These are phyloP conservation scores for Metarhizium anisopliae DNA, from an alignment of 2,329 filamentous ascomycete species.

Conservation along the genomic window DNA sequence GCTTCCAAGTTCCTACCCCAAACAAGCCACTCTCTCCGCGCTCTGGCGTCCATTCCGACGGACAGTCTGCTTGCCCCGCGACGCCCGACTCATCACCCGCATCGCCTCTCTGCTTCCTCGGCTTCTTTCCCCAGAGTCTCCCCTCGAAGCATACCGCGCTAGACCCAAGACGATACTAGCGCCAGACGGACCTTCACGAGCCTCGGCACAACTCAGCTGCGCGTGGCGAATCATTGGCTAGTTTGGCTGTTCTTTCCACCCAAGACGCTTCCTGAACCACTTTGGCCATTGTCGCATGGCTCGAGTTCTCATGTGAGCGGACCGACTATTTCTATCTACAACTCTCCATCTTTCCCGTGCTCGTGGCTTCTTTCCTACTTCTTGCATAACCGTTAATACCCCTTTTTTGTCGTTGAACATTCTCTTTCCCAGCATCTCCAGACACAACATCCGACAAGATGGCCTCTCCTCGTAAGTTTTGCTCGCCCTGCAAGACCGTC, in stretches of 20 bases:
- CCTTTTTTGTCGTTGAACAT: not conserved
- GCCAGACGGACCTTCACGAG: not conserved
- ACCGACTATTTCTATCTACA: not conserved
- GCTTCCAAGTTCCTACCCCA: too few relatives aligned
- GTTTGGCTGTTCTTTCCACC: not conserved
- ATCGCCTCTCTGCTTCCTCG: not conserved
- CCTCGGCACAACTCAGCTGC: constrained; percentile 5
- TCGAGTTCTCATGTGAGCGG: not conserved
- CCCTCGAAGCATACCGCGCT: not conserved
- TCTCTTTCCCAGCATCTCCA: not conserved
- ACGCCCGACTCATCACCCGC: not conserved
- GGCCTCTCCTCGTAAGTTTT: constrained; percentile 12
- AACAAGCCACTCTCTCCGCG: too few relatives aligned
- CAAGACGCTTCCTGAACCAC: not conserved
- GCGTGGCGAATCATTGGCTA: not conserved
- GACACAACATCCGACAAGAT: constrained; percentile 3
- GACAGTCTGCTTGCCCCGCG: not conserved
- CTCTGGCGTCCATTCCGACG: not conserved
- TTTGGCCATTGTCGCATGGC: not conserved
- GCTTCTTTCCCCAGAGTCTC: constrained; percentile 2
- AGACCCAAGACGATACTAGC: not conserved
- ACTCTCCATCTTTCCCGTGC: not conserved
- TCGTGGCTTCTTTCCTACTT: not conserved
- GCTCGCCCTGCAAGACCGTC: not conserved
- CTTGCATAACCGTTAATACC: not conserved